Evolutionary conservation across 2,329 filamentous ascomycete species (phyloP), one percentile per base, ranked within the genome.

Genomic region (Cytospora paraplurivora): DNA sequence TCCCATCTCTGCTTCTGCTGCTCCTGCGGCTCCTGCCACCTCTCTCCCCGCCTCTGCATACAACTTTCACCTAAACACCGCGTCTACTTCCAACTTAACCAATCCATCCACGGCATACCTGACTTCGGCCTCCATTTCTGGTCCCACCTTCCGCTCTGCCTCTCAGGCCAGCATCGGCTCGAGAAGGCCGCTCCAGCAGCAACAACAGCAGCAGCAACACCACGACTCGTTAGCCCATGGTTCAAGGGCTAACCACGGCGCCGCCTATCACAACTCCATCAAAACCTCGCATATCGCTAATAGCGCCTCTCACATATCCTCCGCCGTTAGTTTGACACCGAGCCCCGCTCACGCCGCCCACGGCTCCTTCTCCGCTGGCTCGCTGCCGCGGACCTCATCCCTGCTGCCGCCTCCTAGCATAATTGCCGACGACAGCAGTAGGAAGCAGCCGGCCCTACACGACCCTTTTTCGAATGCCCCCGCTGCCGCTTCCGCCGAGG

Each of bases 371-470:
- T 70, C 69, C 50, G 70, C 70, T 52, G 62, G 74, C 49, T 71
- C 72, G 19, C 75, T 76, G 50, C 77, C 78, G 55, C 77, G 78
- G 66, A 76, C 74, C 33, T 80, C 79, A 37, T 81, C 79, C 52
- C 73, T 81, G 59, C 71, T 80, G n/a, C 77, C 78, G 51, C 74
- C 77, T 41, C 72, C 74, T 67, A 72, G 71, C 63, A 72, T 75
- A 51, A 69, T 69, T 67, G 51, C 66, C 68, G 64, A 65, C 32
- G 62, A 65, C 38, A 55, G 37, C 53, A 61, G 10, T 27, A 59
- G 56, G 47, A 57, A 50, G 32, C 60, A 62, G 8, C 62, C 67
- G n/a, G 47, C 62, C 13, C 64, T 69, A 49, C 66, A 69, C 53
- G 64, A 71, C 32, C 68, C 68, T n/a, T 71, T 72, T 68, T 49